Conservation (phyloP, 305 asterid species). For the Nicotiana rustica region DNA sequence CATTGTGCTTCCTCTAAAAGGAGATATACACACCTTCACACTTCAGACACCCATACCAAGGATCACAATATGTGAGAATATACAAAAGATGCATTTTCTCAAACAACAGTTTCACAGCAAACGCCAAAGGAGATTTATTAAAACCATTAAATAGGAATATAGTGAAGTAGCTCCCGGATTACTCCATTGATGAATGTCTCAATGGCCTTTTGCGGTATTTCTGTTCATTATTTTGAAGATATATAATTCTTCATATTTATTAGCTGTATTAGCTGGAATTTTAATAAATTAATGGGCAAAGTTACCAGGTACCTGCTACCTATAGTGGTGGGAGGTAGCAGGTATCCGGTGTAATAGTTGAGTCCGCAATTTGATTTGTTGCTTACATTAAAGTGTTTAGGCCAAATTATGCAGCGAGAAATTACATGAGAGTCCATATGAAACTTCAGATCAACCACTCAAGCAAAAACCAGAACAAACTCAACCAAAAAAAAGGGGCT, state of each 20-base stretch:
- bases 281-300: not conserved
- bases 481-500: not conserved
- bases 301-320: not conserved
- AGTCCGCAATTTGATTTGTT: not conserved
- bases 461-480: conserved; percentile 14
- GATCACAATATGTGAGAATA: not conserved
- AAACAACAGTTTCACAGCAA: conserved; percentile 26
- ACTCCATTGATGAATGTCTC: conserved; percentile 12
- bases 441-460: conserved; percentile 21
- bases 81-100: conserved; percentile 24
- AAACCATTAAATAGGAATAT: not conserved
- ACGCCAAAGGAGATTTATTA: not conserved
- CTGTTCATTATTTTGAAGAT: conserved; percentile 28
- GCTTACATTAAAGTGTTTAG: conserved; percentile 7
- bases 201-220: conserved; percentile 33
- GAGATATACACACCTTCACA: not conserved
- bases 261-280: not conserved
- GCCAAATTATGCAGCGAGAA: not conserved
- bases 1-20: not conserved
- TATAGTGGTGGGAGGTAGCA: too few species aligned
- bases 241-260: not conserved
- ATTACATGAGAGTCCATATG: not conserved
- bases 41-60: conserved; percentile 18
- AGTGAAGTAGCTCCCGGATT: not conserved
- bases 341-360: too few species aligned